Evolutionary conservation across 305 asterid species (phyloP).

Genomic region (Solanum hybrid): DNA sequence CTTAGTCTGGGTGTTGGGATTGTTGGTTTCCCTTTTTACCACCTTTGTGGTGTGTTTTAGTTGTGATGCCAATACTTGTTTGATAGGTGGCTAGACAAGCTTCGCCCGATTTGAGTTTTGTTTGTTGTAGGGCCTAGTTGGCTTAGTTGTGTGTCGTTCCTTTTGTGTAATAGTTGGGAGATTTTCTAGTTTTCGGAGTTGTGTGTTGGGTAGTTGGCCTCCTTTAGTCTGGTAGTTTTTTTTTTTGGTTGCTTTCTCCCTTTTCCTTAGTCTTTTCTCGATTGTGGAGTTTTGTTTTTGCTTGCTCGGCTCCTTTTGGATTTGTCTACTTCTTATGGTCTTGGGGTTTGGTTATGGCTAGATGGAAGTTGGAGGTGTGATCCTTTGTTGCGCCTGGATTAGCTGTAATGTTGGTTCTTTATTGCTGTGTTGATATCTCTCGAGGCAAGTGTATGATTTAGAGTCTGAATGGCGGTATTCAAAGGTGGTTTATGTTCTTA

Average conservation of each 20-base stretch:
- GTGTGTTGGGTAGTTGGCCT: neutral
- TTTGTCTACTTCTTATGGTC: neutral
- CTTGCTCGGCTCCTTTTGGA: neutral
- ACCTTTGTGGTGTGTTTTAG: neutral
- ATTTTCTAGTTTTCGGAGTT: neutral
- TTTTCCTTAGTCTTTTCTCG: no score
- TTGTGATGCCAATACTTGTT: neutral
- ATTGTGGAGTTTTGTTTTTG: neutral
- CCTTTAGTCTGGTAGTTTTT: neutral
- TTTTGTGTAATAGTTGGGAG: neutral
- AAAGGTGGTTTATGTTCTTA: neutral
- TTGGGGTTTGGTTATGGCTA: no score
- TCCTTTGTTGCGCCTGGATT: rapidly evolving
- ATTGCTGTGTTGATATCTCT: no score
- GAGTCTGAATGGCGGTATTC: neutral
- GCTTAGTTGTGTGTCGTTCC: neutral
- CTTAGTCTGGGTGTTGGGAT: neutral
- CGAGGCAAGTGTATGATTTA: neutral
- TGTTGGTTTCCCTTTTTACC: neutral
- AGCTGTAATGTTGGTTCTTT: no score
- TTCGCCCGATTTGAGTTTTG: neutral
- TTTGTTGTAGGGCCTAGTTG: neutral
- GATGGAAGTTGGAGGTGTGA: neutral
- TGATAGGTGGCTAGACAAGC: neutral
- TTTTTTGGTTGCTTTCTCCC: no score